Conservation (phyloP, 1,139 yeast genomes). For the Diutina catenulata region DNA sequence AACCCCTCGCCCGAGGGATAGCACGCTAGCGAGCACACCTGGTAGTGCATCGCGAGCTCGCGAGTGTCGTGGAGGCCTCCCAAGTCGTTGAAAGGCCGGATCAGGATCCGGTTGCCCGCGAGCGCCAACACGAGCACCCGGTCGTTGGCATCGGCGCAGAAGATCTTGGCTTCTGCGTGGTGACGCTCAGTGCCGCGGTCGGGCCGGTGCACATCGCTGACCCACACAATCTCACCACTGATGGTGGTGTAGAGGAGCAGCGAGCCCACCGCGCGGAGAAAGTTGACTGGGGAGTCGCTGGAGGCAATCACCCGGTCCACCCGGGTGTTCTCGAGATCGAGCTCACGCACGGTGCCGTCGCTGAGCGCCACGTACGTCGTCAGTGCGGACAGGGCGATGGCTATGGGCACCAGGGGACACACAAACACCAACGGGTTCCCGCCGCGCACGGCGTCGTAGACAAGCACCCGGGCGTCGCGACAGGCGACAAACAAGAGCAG, state of each 20-base stretch:
- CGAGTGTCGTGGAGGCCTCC: constrained; percentile 40
- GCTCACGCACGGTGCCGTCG: constrained; percentile 27
- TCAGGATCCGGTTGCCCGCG: constrained; percentile 40
- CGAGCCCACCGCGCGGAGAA: neutral
- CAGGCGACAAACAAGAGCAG: neutral
- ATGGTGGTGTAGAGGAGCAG: neutral
- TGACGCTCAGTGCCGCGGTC: neutral
- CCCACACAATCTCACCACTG: neutral
- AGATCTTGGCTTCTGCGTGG: constrained; percentile 34
- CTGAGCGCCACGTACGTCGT: constrained; percentile 7
- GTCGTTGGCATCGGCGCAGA: constrained; percentile 48
- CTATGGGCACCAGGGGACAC: neutral
- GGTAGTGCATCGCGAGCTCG: constrained; percentile 66
- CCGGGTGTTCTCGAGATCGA: constrained; percentile 31
- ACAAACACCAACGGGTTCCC: neutral
- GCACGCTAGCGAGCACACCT: constrained; percentile 49
- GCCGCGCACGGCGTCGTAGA: neutral
- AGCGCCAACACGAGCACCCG: constrained; percentile 43
- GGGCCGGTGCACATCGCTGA: neutral
- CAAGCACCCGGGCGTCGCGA: neutral
- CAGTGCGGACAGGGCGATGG: neutral
- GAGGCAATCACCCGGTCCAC: neutral
- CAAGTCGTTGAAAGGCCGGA: constrained; percentile 37
- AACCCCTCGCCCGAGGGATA: constrained; percentile 55
- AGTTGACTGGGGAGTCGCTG: neutral